Percentiles rank a stretch among this genome's conserved stretches.
phyloP scores from a whole-genome alignment of 139 green algal species.

The Volvox africanus region DNA sequence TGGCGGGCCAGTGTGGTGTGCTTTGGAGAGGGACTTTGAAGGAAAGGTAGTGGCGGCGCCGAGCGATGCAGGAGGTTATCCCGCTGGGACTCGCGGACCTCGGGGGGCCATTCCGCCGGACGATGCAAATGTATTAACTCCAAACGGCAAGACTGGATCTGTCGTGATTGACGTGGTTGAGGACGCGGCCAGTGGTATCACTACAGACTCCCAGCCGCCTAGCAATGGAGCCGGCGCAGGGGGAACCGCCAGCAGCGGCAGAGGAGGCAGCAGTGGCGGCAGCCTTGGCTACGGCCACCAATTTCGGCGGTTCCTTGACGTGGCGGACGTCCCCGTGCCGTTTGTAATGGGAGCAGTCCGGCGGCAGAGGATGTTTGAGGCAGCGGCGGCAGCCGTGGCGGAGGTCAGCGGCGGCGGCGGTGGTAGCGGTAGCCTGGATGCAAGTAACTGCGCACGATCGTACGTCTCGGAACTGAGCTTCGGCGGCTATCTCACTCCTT shows the following conservation, averaged over 20 bases:
- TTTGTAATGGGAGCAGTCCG: not conserved
- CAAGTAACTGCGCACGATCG: not conserved
- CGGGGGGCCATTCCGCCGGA: no score
- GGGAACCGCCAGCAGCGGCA: not conserved
- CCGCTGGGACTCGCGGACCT: not conserved
- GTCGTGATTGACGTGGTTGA: not conserved
- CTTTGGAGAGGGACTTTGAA: no score
- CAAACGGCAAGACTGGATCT: not conserved
- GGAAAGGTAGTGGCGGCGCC: no score
- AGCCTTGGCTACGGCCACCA: not conserved
- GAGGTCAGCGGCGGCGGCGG: not conserved
- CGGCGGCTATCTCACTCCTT: conserved; percentile 32
- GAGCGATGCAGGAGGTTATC: no score
- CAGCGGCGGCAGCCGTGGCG: conserved; percentile 15
- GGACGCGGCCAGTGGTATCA: not conserved
- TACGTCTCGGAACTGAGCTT: conserved; percentile 42
- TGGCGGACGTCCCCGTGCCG: conserved; percentile 17
- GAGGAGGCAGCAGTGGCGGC: not conserved
- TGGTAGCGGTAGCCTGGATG: not conserved
- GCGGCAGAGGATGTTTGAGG: not conserved
- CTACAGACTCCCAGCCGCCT: not conserved
- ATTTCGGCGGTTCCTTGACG: conserved; percentile 1
- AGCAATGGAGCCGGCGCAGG: not conserved
- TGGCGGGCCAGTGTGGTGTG: no score
- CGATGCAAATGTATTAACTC: not conserved